Conservation (phyloP, 2,329 filamentous ascomycete genomes). For the Xylaria sp. region DNA sequence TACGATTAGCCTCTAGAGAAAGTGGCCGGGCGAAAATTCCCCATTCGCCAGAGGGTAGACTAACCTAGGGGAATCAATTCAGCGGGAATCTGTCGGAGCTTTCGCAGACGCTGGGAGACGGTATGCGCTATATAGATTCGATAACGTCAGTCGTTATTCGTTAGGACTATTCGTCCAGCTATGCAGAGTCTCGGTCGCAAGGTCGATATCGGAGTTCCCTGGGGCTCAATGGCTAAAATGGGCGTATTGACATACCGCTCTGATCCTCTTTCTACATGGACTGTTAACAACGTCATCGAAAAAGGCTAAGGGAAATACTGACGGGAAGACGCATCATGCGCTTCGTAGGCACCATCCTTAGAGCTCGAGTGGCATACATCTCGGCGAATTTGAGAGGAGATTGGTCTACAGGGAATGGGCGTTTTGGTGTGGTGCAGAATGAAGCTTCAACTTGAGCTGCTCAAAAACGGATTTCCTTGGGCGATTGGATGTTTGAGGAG, state of each 20-base stretch:
- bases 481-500: slow-evolving; percentile 38
- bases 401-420: slow-evolving; percentile 26
- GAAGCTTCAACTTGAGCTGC: slow-evolving; percentile 26
- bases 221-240: slow-evolving; percentile 38
- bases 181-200: neutral
- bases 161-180: slow-evolving; percentile 14
- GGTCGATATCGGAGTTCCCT: slow-evolving; percentile 30
- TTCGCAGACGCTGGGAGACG: slow-evolving; percentile 92
- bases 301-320: slow-evolving; percentile 52
- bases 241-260: slow-evolving; percentile 65
- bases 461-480: slow-evolving; percentile 21
- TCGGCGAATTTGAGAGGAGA: slow-evolving; percentile 51
- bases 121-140: slow-evolving; percentile 78
- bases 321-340: slow-evolving; percentile 79
- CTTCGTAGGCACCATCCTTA: slow-evolving; percentile 74
- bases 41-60: slow-evolving; percentile 49
- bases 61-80: slow-evolving; percentile 96
- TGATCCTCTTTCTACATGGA: slow-evolving; percentile 71
- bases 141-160: slow-evolving; percentile 35
- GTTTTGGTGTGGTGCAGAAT: slow-evolving; percentile 22
- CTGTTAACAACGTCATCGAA: slow-evolving; percentile 54
- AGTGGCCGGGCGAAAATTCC: no score
- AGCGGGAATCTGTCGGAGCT: slow-evolving; percentile 87
- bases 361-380: slow-evolving; percentile 73
- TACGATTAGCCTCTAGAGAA: slow-evolving; percentile 25